phyloP scores from a whole-genome alignment of 495 filamentous ascomycete genomes.

The Cercophora newfieldiana region DNA sequence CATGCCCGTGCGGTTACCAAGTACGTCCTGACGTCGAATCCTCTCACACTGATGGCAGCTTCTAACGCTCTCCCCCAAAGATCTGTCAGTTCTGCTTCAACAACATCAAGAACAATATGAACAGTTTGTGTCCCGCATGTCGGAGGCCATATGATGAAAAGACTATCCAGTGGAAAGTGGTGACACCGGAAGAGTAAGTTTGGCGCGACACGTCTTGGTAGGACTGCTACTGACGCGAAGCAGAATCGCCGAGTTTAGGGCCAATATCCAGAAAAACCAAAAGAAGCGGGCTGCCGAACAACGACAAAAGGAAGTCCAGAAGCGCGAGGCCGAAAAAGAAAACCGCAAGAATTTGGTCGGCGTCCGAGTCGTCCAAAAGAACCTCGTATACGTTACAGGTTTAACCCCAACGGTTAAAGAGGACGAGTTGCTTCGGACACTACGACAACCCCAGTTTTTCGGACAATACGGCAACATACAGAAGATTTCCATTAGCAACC shows the following conservation, averaged over 20 bases:
- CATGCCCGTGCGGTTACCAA: slow-evolving; percentile 98
- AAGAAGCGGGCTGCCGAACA: slow-evolving; percentile 83
- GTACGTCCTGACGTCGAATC: slow-evolving; percentile 50
- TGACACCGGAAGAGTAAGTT: slow-evolving; percentile 85
- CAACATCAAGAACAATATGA: slow-evolving; percentile 95
- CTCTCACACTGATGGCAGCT: slow-evolving; percentile 10
- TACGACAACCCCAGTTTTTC: slow-evolving; percentile 89
- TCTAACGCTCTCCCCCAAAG: slow-evolving; percentile 51
- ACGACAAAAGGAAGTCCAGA: slow-evolving; percentile 91
- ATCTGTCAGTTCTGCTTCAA: slow-evolving; percentile 99
- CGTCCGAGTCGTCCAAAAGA: slow-evolving; percentile 95
- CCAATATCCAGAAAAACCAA: slow-evolving; percentile 83
- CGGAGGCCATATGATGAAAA: slow-evolving; percentile 92
- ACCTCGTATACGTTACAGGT: slow-evolving; percentile 96
- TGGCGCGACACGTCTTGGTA: neutral
- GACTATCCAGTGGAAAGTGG: slow-evolving; percentile 92
- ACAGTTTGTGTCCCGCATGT: slow-evolving; percentile 94
- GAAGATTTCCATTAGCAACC: slow-evolving; percentile 98
- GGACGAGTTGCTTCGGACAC: slow-evolving; percentile 82
- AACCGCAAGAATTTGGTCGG: slow-evolving; percentile 94
- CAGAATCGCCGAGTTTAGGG: slow-evolving; percentile 67
- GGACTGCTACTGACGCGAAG: slow-evolving; percentile 29
- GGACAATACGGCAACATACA: slow-evolving; percentile 98
- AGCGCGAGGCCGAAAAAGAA: slow-evolving; percentile 89
- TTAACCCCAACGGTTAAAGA: slow-evolving; percentile 87